Evolutionary conservation across 2,329 filamentous ascomycete genomes (phyloP).

Genomic region (Sarocladium oryzae): DNA sequence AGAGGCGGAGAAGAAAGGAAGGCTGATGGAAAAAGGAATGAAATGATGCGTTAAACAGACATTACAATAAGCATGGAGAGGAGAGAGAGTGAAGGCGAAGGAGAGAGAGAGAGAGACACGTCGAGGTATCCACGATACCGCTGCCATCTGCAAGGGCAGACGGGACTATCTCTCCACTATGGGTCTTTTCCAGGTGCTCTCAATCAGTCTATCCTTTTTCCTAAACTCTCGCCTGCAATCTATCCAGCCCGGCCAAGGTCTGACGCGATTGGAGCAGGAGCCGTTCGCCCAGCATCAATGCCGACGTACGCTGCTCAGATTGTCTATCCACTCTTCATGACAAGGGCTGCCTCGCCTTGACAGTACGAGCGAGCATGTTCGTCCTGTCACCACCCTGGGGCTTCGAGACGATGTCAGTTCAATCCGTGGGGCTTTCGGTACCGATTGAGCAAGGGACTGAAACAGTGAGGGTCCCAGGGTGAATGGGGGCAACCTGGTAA

Average conservation of each 20-base stretch:
- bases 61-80: constrained; percentile 2
- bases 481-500: too few relatives aligned
- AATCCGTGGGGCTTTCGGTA: background rate
- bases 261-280: constrained; percentile 6
- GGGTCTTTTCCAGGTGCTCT: background rate
- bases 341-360: background rate
- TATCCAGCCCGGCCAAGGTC: background rate
- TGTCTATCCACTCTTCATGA: background rate
- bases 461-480: background rate
- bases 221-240: background rate
- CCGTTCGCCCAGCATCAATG: background rate
- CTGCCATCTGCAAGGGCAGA: background rate
- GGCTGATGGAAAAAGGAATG: background rate
- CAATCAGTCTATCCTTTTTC: background rate
- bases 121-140: background rate
- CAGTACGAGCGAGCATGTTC: background rate
- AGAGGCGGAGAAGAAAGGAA: background rate
- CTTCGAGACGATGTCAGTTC: constrained; percentile 2
- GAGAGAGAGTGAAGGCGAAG: background rate
- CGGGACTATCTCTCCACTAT: background rate
- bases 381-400: background rate
- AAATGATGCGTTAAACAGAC: constrained; percentile 1
- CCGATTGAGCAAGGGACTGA: background rate
- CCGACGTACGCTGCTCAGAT: background rate
- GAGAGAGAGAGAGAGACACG: background rate